Conservation (phyloP, 352 stramenopile species). For the Globisporangium orthogonon region DNA sequence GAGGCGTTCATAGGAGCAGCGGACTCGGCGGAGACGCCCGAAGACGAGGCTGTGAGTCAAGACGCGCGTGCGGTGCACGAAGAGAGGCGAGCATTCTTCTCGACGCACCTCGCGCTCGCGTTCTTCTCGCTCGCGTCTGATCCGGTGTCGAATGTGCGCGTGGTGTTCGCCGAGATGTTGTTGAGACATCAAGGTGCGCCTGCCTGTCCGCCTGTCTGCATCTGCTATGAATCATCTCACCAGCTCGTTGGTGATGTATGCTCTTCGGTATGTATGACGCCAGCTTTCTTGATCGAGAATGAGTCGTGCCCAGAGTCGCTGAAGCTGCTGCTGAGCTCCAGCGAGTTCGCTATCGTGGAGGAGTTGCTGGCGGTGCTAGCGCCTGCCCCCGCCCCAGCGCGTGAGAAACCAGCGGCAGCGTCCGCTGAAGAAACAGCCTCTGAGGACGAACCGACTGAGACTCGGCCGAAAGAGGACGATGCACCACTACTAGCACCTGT, state of each 20-base stretch:
- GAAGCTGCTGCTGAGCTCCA: constrained; percentile 16
- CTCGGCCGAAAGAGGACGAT: not conserved
- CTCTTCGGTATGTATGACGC: not conserved
- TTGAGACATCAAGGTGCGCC: constrained; percentile 36
- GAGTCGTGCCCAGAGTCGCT: constrained; percentile 22
- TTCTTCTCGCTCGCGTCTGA: constrained; percentile 64
- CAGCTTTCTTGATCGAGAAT: constrained; percentile 23
- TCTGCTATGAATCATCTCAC: not conserved
- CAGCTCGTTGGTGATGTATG: too few species aligned
- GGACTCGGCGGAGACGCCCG: not conserved
- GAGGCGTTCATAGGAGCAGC: constrained; percentile 36
- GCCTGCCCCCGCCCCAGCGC: constrained; percentile 12
- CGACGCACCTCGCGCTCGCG: constrained; percentile 26
- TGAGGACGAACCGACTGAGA: not conserved
- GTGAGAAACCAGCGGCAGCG: not conserved
- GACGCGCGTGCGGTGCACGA: not conserved
- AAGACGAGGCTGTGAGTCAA: not conserved
- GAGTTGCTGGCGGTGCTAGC: constrained; percentile 24
- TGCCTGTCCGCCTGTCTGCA: too few species aligned
- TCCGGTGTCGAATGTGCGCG: constrained; percentile 66
- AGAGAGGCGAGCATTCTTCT: constrained; percentile 34
- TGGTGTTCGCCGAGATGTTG: constrained; percentile 46
- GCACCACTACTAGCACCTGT: not conserved
- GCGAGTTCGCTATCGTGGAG: constrained; percentile 19
- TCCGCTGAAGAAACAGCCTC: too few species aligned